Evolutionary conservation across 176 grass and related monocot species (phyloP), one percentile per base, ranked within the genome.

Genomic region (Aegilops sharonensis): DNA sequence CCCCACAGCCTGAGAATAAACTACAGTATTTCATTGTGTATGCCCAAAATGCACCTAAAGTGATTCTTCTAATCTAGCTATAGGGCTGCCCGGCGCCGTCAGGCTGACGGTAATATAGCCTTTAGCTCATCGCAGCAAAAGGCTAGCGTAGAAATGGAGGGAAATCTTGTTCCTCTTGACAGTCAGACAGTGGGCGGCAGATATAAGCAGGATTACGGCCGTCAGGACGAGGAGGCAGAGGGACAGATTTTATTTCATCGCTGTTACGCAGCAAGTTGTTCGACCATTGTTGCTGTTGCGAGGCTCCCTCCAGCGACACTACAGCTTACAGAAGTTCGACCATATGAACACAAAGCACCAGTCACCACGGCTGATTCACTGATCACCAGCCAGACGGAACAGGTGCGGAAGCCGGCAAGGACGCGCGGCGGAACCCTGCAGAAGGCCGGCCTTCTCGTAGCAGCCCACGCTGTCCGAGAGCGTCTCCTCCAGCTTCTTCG

Each of bases 81-180:
- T 50, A 40, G 85, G n/a, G 11, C 60, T 40, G 0, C 82, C 84
- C 79, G 36, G 5, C 35, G 35, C 35, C 35, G 35, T 36, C 35
- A 36, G 35, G 35, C 5, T 39, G 92, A 88, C 64, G 91, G 87
- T 70, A 89, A 95, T 81, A 88, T 82, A 74, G 63, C 45, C 50
- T 86, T 87, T 76, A 50, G 64, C 79, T 83, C 84, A 77, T 72
- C 87, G 4, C 91, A 87, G 57, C 80, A 88, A 86, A 93, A 87
- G 48, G 63, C 34, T 84, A 64, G 6, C 31, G 17, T 64, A 24
- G 93, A 95, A 92, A 92, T 92, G 93, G 90, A 88, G 90, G 91
- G 63, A 87, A 80, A 82, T 92, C 82, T 77, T 94, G 40, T 42
- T 42, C 40, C 40, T 42, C 10, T 42, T 42, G 9, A 42, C 40